Evolutionary conservation across 108 stramenopile genomes (phyloP).

Genomic region (Fragilariopsis cylindrus): DNA sequence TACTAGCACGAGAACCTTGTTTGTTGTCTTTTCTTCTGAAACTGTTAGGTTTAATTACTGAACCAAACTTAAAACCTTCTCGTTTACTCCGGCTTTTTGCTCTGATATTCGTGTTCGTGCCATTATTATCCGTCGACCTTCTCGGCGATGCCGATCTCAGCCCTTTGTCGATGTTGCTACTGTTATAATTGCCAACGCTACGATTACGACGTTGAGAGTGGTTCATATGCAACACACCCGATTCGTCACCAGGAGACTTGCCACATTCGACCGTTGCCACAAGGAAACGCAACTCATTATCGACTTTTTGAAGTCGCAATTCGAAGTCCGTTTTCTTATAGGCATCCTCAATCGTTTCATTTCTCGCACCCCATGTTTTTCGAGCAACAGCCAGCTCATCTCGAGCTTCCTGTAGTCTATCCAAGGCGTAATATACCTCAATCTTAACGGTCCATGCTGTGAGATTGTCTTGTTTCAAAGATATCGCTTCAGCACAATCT

Average conservation of each 20-base stretch:
- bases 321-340: constrained; percentile 55
- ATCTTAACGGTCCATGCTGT: constrained; percentile 53
- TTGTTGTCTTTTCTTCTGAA: too few relatives aligned
- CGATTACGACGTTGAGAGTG: constrained; percentile 5
- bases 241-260: background rate
- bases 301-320: constrained; percentile 42
- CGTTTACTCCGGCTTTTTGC: background rate
- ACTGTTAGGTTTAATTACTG: background rate
- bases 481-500: constrained; percentile 46
- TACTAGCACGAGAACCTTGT: background rate
- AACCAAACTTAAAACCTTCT: constrained; percentile 8
- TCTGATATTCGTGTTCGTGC: background rate
- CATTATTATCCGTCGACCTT: background rate
- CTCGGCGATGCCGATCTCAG: background rate
- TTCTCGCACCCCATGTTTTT: constrained; percentile 46
- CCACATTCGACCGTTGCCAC: constrained; percentile 39
- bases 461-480: constrained; percentile 38
- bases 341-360: constrained; percentile 50
- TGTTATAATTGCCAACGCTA: background rate
- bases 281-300: constrained; percentile 41
- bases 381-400: constrained; percentile 45
- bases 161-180: background rate
- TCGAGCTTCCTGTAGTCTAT: constrained; percentile 44
- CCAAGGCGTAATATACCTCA: constrained; percentile 46
- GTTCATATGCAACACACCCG: constrained; percentile 8